These are phyloP conservation scores for Mimosa pudica DNA, from an alignment of 306 rosid species.

Conservation along the genomic window DNA sequence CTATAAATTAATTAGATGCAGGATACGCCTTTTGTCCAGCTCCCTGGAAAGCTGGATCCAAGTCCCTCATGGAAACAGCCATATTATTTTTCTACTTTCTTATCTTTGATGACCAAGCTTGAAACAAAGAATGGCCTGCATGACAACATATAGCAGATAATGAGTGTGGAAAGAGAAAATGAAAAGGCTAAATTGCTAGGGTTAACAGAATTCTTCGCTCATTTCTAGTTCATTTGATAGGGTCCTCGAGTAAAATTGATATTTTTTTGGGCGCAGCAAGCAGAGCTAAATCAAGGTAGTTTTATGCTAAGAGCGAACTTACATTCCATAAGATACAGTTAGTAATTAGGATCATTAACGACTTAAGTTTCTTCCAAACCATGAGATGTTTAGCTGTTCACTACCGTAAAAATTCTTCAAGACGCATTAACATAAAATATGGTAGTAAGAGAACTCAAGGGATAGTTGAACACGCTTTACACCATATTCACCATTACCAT, in stretches of 20 bases:
- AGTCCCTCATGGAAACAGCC: constrained; percentile 92
- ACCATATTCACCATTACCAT: constrained; percentile 13
- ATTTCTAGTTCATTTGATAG: background rate
- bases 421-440: constrained; percentile 11
- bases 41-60: constrained; percentile 88
- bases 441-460: background rate
- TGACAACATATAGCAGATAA: constrained; percentile 28
- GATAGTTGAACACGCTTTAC: constrained; percentile 1
- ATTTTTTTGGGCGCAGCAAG: background rate
- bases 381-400: constrained; percentile 17
- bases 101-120: constrained; percentile 32
- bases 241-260: background rate
- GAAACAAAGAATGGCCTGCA: constrained; percentile 45
- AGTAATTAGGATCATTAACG: constrained; percentile 5
- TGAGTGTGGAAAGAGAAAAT: constrained; percentile 21
- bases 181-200: constrained; percentile 21
- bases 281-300: background rate
- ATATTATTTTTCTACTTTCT: constrained; percentile 48
- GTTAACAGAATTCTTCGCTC: background rate
- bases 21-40: constrained; percentile 99
- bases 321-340: constrained; percentile 8
- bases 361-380: constrained; percentile 17
- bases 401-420: constrained; percentile 12
- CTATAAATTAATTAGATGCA: constrained; percentile 43
- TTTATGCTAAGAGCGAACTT: background rate